These are phyloP conservation scores for Phragmites australis DNA, from an alignment of 176 grass and related monocot genomes.

Conservation along the genomic window DNA sequence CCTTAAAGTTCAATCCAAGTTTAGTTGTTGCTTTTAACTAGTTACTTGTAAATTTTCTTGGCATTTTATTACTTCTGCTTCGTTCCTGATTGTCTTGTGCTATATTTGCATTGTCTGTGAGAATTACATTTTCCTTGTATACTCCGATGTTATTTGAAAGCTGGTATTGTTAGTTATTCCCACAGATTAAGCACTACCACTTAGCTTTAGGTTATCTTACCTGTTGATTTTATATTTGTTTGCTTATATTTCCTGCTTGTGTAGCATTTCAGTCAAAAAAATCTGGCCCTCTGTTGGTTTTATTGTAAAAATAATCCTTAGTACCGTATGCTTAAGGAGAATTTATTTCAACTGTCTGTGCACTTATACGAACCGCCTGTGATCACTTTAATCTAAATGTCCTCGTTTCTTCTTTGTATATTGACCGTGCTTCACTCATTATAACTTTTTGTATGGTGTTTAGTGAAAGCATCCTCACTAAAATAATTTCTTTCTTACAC, in stretches of 20 bases:
- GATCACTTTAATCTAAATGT: too few relatives aligned
- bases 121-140: not conserved
- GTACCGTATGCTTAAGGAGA: not conserved
- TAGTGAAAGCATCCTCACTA: not conserved
- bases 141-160: not conserved
- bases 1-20: not conserved
- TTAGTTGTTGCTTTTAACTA: not conserved
- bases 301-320: not conserved
- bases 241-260: not conserved
- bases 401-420: not conserved
- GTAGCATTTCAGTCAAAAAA: not conserved
- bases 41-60: not conserved
- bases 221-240: conserved; percentile 5
- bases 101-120: not conserved
- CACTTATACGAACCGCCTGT: too few relatives aligned
- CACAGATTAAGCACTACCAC: not conserved
- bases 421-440: too few relatives aligned
- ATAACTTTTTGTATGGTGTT: not conserved
- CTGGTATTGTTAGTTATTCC: not conserved
- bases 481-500: not conserved
- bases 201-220: not conserved
- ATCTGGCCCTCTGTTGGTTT: not conserved
- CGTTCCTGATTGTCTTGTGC: not conserved
- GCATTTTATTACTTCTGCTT: not conserved
- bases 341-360: not conserved